These are phyloP conservation scores for Rhynchospora tenuis DNA, from an alignment of 176 grass and related monocot species.

Conservation along the genomic window DNA sequence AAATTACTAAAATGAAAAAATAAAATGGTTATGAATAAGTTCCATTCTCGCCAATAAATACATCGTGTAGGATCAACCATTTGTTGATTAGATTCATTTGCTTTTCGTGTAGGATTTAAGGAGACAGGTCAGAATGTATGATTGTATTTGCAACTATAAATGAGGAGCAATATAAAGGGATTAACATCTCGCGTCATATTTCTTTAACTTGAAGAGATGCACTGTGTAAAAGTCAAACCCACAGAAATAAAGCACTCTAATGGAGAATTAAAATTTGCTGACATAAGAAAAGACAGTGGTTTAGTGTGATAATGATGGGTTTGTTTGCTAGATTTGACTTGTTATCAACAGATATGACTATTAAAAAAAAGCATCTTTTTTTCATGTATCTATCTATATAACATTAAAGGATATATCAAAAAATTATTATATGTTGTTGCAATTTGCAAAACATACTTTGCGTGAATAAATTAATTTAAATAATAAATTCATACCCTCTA, in stretches of 20 bases:
- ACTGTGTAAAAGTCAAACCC: not conserved
- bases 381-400: not conserved
- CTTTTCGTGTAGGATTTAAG: slow-evolving; percentile 1
- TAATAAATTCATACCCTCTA: too few relatives aligned
- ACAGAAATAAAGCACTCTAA: slow-evolving; percentile 10
- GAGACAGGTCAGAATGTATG: not conserved
- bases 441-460: too few relatives aligned
- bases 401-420: not conserved
- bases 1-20: not conserved
- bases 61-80: not conserved
- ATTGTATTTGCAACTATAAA: not conserved
- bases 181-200: not conserved
- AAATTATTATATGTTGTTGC: too few relatives aligned
- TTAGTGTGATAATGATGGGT: slow-evolving; percentile 21
- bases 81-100: slow-evolving; percentile 7
- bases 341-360: slow-evolving; percentile 3
- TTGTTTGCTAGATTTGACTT: not conserved
- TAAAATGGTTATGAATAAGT: not conserved
- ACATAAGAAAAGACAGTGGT: slow-evolving; percentile 6
- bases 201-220: slow-evolving; percentile 27
- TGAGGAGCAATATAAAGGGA: not conserved
- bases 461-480: too few relatives aligned
- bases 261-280: not conserved
- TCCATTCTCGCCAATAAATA: not conserved
- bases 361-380: not conserved